phyloP scores from a whole-genome alignment of 2,329 filamentous ascomycete genomes.

The Neofusicoccum cordaticola region DNA sequence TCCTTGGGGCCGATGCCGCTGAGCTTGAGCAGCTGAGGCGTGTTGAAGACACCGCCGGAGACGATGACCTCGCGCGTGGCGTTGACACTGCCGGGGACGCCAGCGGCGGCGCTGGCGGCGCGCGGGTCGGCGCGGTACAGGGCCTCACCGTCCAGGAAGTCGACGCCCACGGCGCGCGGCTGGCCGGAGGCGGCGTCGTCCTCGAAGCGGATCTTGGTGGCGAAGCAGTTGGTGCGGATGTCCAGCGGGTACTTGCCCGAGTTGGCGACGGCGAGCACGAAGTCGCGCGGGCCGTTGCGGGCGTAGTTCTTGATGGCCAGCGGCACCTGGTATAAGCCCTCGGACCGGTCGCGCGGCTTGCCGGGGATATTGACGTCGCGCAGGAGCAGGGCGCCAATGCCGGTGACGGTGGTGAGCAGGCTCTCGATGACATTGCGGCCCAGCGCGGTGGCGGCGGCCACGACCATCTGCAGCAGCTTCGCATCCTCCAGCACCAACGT shows the following conservation, averaged over 20 bases:
- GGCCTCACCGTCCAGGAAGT: slow-evolving; percentile 40
- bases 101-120: slow-evolving; percentile 25
- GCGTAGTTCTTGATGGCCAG: slow-evolving; percentile 48
- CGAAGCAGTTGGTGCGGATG: slow-evolving; percentile 59
- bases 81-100: slow-evolving; percentile 39
- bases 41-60: slow-evolving; percentile 58
- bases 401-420: slow-evolving; percentile 42
- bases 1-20: slow-evolving; percentile 59
- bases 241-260: slow-evolving; percentile 56
- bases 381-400: slow-evolving; percentile 16
- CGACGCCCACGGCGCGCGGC: slow-evolving; percentile 48
- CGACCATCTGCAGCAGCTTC: slow-evolving; percentile 52
- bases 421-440: slow-evolving; percentile 41
- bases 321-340: slow-evolving; percentile 58
- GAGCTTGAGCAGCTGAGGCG: slow-evolving; percentile 63
- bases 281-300: slow-evolving; percentile 56
- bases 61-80: slow-evolving; percentile 48
- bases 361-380: slow-evolving; percentile 51
- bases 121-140: slow-evolving; percentile 40
- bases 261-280: slow-evolving; percentile 53
- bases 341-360: slow-evolving; percentile 43
- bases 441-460: slow-evolving; percentile 52
- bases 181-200: slow-evolving; percentile 53
- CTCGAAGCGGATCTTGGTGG: slow-evolving; percentile 65
- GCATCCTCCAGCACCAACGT: slow-evolving; percentile 50